Evolutionary conservation across 2,329 filamentous ascomycete genomes (phyloP).

Genomic region (Pseudogymnoascus sp.): DNA sequence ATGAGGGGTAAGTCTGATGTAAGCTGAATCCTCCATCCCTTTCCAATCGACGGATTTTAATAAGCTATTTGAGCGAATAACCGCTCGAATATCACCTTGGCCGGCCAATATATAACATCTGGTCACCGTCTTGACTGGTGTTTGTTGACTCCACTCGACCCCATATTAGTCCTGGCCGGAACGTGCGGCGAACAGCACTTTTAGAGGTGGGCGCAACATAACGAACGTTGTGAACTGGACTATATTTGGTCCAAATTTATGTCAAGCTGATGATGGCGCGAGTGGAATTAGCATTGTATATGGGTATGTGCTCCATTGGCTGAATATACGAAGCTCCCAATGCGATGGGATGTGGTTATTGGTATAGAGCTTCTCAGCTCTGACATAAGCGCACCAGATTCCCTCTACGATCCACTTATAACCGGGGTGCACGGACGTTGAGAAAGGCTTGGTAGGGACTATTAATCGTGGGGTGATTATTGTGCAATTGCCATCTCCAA

Average conservation of each 20-base stretch:
- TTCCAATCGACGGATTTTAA: neutral
- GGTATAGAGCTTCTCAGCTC: neutral
- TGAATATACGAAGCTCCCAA: too few species aligned
- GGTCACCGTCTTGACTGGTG: neutral
- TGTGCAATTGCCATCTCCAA: neutral
- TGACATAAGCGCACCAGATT: neutral
- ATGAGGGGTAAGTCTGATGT: neutral
- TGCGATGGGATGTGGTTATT: neutral
- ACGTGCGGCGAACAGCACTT: neutral
- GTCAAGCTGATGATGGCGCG: neutral
- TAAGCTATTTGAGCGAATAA: neutral
- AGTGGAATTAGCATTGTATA: neutral
- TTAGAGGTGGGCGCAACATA: neutral
- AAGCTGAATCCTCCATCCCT: neutral
- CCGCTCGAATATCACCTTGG: neutral
- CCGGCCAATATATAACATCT: neutral
- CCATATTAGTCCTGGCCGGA: neutral
- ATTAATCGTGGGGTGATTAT: neutral
- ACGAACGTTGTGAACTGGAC: neutral
- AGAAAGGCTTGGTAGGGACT: neutral
- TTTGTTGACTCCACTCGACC: neutral
- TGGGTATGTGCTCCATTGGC: neutral
- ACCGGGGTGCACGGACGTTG: neutral
- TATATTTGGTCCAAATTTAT: neutral
- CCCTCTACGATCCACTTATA: neutral